A percentile compares a stretch with the other conserved stretches of the same genome.
Conservation (phyloP, 1,284 basidiomycete genomes). For the Tilletiopsis washingtonensis region DNA sequence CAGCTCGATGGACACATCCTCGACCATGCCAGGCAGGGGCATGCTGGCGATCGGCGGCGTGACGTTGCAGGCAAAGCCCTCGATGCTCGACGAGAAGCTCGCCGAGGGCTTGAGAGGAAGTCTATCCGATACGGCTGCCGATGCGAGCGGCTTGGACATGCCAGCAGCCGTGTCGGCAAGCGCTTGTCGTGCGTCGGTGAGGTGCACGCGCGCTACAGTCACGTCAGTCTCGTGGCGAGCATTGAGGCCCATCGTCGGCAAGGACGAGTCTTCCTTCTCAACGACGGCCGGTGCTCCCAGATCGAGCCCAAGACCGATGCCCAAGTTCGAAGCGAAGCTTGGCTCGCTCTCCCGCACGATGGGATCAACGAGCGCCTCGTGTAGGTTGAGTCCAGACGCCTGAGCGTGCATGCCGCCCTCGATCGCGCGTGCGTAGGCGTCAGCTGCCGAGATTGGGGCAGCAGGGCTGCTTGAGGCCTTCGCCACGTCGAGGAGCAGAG, state of each 20-base stretch:
- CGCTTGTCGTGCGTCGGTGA: no score
- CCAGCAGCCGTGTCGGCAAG: not conserved
- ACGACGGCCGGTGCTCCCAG: not conserved
- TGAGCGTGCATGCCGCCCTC: no score
- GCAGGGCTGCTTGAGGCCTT: not conserved
- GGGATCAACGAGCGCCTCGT: no score
- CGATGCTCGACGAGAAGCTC: conserved; percentile 27
- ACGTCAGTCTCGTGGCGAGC: no score
- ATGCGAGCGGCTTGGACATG: not conserved
- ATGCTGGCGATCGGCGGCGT: conserved; percentile 12
- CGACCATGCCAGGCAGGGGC: not conserved
- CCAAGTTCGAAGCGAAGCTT: not conserved
- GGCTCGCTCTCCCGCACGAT: no score
- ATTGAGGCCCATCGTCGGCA: not conserved
- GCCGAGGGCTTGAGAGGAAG: conserved; percentile 12
- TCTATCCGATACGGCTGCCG: no score
- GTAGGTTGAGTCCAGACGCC: no score
- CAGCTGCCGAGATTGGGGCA: not conserved
- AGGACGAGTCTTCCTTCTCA: not conserved
- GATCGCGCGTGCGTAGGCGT: no score
- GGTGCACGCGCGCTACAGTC: no score
- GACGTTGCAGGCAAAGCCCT: conserved; percentile 29
- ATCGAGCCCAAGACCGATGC: not conserved
- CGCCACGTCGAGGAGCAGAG: conserved; percentile 17
- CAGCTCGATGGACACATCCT: not conserved